A percentile compares a stretch with the other conserved stretches of the same genome.
Evolutionary conservation across 306 rosid genomes (phyloP).

Genomic region (Mimosa pudica): DNA sequence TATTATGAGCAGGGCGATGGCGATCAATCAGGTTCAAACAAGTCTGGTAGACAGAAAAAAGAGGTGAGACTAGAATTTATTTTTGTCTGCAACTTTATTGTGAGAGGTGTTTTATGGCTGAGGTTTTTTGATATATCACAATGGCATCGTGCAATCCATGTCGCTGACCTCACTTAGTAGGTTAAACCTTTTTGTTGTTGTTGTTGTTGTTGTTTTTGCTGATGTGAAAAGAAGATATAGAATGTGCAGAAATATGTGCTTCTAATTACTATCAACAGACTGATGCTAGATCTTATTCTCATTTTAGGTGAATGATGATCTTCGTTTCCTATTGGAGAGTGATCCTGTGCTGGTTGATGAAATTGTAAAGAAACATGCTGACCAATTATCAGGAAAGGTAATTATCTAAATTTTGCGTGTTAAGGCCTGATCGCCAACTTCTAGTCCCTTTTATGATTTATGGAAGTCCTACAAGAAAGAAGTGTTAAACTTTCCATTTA

Average conservation of each 20-base stretch:
- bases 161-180: too few relatives aligned
- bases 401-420: conserved; percentile 36
- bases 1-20: conserved; percentile 13
- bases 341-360: conserved; percentile 49
- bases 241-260: conserved; percentile 14
- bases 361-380: conserved; percentile 54
- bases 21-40: neutral
- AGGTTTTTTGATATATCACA: too few relatives aligned
- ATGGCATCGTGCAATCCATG: too few relatives aligned
- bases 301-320: conserved; percentile 56
- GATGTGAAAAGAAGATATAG: conserved; percentile 6
- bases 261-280: conserved; percentile 7
- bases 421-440: conserved; percentile 20
- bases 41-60: conserved; percentile 27
- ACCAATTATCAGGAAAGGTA: conserved; percentile 64
- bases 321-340: conserved; percentile 58
- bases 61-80: conserved; percentile 18
- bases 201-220: neutral
- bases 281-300: conserved; percentile 17
- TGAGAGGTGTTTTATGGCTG: neutral
- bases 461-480: conserved; percentile 9
- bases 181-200: too few relatives aligned
- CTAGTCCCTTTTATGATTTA: neutral
- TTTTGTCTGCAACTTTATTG: neutral
- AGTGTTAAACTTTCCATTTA: neutral